phyloP scores from a whole-genome alignment of 1,139 yeast genomes.

The Pichia sorboxylosa region DNA sequence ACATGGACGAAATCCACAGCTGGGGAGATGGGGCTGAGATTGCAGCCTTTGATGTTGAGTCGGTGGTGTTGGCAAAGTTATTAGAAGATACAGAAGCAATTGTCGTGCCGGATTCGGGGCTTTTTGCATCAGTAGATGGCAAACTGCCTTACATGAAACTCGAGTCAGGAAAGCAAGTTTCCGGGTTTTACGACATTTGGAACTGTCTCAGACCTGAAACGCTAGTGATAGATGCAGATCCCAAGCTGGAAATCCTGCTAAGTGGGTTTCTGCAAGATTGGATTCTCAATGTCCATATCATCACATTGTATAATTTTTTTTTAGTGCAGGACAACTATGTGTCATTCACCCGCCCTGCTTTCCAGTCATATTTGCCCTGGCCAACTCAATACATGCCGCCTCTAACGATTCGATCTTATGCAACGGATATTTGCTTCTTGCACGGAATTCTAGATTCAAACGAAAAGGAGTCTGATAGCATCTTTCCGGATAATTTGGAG shows the following conservation, averaged over 20 bases:
- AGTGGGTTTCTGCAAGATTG: conserved; percentile 3
- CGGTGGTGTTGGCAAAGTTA: conserved; percentile 31
- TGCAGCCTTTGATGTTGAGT: conserved; percentile 31
- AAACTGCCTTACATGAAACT: conserved; percentile 44
- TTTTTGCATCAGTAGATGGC: conserved; percentile 33
- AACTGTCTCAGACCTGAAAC: neutral
- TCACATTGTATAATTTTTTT: conserved; percentile 53
- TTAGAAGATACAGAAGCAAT: conserved; percentile 23
- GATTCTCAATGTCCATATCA: conserved; percentile 17
- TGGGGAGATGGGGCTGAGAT: conserved; percentile 39
- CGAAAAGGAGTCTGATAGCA: too few species aligned
- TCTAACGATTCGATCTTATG: conserved; percentile 37
- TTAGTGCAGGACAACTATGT: conserved; percentile 55
- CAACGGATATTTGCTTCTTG: conserved; percentile 34
- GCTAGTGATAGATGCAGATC: neutral
- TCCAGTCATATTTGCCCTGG: conserved; percentile 48
- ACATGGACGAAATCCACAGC: too few species aligned
- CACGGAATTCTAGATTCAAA: conserved; percentile 25
- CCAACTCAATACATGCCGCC: conserved; percentile 84
- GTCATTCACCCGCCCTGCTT: conserved; percentile 30
- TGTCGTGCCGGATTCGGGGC: conserved; percentile 44
- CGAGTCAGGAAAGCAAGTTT: conserved; percentile 20
- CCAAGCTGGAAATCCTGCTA: conserved; percentile 1
- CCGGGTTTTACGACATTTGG: conserved; percentile 39
- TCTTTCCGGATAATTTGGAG: too few species aligned